These are phyloP conservation scores for Sclerotinia spermophila DNA, from an alignment of 2,329 filamentous ascomycete genomes.

Conservation along the genomic window DNA sequence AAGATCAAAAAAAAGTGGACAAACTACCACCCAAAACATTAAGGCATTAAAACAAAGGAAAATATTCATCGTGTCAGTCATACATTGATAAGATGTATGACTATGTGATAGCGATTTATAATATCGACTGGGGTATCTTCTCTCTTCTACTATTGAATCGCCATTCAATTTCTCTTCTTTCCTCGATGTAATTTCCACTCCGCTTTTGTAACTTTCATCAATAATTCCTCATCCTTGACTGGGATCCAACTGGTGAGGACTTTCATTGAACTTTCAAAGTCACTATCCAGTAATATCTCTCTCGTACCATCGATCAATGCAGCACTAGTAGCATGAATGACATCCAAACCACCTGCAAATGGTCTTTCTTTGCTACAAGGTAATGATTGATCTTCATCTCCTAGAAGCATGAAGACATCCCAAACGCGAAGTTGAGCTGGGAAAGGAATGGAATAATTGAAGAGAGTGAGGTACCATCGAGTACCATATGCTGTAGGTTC, in stretches of 20 bases:
- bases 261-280: slow-evolving; percentile 99
- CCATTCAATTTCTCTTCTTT: slow-evolving; percentile 37
- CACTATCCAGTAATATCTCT: slow-evolving; percentile 83
- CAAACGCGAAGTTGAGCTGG: slow-evolving; percentile 90
- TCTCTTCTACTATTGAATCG: not conserved
- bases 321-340: slow-evolving; percentile 84
- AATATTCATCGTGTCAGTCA: slow-evolving; percentile 5
- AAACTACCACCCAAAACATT: not conserved
- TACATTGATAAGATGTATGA: not conserved
- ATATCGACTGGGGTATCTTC: not conserved
- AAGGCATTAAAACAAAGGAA: slow-evolving; percentile 11
- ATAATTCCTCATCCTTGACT: slow-evolving; percentile 85
- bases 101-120: not conserved
- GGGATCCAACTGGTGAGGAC: slow-evolving; percentile 90
- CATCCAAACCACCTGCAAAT: slow-evolving; percentile 68
- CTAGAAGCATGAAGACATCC: slow-evolving; percentile 96
- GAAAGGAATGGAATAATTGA: slow-evolving; percentile 96
- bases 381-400: slow-evolving; percentile 57
- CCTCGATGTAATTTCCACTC: slow-evolving; percentile 71
- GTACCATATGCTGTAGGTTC: slow-evolving; percentile 92
- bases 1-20: not conserved
- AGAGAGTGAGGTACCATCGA: slow-evolving; percentile 94
- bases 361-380: slow-evolving; percentile 36
- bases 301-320: slow-evolving; percentile 87
- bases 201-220: slow-evolving; percentile 84